phyloP scores from a whole-genome alignment of 2,329 filamentous ascomycete genomes.

The Fusarium pininemorale region DNA sequence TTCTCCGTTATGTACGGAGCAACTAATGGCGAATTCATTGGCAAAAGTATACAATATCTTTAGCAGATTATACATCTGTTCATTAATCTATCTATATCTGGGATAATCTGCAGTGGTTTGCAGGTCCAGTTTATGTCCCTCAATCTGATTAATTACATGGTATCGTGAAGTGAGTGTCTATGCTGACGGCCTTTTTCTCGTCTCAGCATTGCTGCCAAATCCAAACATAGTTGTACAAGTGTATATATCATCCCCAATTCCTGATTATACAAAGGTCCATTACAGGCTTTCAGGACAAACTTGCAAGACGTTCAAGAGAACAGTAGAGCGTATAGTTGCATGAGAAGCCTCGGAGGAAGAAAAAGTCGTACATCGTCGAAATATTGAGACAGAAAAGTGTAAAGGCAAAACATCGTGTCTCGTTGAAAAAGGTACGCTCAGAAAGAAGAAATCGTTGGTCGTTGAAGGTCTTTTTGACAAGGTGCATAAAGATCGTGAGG shows the following conservation, averaged over 20 bases:
- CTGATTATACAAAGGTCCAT: slow-evolving; percentile 27
- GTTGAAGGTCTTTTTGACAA: slow-evolving; percentile 28
- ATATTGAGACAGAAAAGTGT: slow-evolving; percentile 21
- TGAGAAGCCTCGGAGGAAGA: not conserved
- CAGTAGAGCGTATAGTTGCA: not conserved
- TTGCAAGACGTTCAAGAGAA: not conserved
- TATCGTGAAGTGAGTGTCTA: slow-evolving; percentile 41
- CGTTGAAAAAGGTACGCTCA: slow-evolving; percentile 28
- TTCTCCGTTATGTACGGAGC: not conserved
- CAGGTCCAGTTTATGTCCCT: slow-evolving; percentile 14
- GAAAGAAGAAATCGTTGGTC: slow-evolving; percentile 38
- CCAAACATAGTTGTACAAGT: slow-evolving; percentile 40
- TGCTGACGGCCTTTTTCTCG: slow-evolving; percentile 26
- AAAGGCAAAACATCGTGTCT: slow-evolving; percentile 35
- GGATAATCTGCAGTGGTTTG: slow-evolving; percentile 5
- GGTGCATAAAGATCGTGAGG: slow-evolving; percentile 36
- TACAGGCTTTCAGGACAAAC: not conserved
- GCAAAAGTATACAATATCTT: not conserved
- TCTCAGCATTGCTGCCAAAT: slow-evolving; percentile 27
- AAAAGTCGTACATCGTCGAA: slow-evolving; percentile 26
- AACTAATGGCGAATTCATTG: not conserved
- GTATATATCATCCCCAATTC: slow-evolving; percentile 16
- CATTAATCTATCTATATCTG: slow-evolving; percentile 39
- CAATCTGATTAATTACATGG: slow-evolving; percentile 35
- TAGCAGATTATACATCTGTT: slow-evolving; percentile 29